Evolutionary conservation across 2,329 filamentous ascomycete genomes (phyloP), one percentile per base, ranked within the genome.

Genomic region (Huntiella decipiens): DNA sequence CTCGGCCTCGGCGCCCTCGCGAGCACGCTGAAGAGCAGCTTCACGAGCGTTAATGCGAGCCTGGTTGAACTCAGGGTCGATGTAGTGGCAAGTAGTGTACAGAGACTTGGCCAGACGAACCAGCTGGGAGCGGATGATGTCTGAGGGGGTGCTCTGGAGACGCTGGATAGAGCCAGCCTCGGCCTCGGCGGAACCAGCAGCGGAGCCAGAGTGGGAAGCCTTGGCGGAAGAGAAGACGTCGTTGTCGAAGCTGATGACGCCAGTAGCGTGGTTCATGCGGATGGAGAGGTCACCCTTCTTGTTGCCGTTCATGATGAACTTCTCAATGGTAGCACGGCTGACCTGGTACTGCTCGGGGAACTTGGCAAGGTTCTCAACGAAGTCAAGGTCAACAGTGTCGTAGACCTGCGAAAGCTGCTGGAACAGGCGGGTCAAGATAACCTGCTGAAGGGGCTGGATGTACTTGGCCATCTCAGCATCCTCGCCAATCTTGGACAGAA

Each of bases 261-360:
- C 86, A 45, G 87, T 88, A 51, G 86, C 86, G 60, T 98, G 91
- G 60, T 96, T 84, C 64, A 96, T 85, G 51, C 91, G 86, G 56
- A 98, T 92, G 45, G 91, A 82, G 39, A 98, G 73, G 56, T 98
- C 91, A 48, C 91, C 91, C 75, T 98, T 98, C 77, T 98, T 98
- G 74, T 93, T 96, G 52, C 91, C 91, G 64, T 98, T 98, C 91
- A 98, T 98, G 71, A 98, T 96, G 71, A 98, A 98, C 68, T 96
- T 98, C 71, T 98, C 91, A 54, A 98, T 92, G 51, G 84, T 93
- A 53, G 80, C 77, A 45, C 82, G 79, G 52, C 75, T 82, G 54
- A 96, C 86, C 65, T 95, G 82, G 74, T 92, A 96, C 37, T 91
- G 85, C 60, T 93, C 87, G 7, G 91, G 91, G 72, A 98, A 98